Base-by-base conservation (phyloP, 225 moss, liverwort and hornwort genomes). In the Sphagnum contortum region DNA sequence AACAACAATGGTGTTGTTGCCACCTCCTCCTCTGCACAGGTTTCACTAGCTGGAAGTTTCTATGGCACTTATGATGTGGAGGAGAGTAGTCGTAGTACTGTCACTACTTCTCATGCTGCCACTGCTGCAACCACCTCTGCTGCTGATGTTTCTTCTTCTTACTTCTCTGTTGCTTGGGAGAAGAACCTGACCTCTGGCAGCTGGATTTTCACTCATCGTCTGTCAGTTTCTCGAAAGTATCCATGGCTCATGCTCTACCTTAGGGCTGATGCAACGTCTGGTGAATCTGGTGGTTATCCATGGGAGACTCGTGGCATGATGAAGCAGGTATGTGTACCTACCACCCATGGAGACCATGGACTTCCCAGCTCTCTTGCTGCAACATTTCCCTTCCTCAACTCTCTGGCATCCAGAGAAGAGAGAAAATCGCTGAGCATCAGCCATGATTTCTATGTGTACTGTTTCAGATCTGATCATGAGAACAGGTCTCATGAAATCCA, bases 211-310 rank as follows among this genome's bases (percentile, higher is more conserved):
- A 78, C 75, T 44, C 87, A 94, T 76, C 58, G 80, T 13, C 47
- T 94, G 61, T 72, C 83, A 50, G 89, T 91, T 48, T 89, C 85
- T 13, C 4, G 61, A 0, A 89, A 83, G 70, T 94, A 94, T 67
- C 94, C 91, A 0, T 94, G 94, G 91, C 77, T 94, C 44, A 94
- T 94, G 94, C 77, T 94, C 8, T 94, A 94, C 69, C 86, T 94
- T 5, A 69, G 94, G 57, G 91, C 94, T 5, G 94, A 94, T 66
- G 79, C 89, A 44, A 89, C 85, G 2, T 64, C 72, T 9, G 94
- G 94, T 29, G 71, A 75, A 46, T 91, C 94, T 5, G 94, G 94
- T 8, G 94, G 94, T 3, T 94, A 94, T 68, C 94, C 94, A 1
- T 94, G 94, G 94, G 87, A 85, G 46, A 87, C 91, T 29, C 85